Conservation (phyloP, 345 rosid genomes). For the Camelina laxa region DNA sequence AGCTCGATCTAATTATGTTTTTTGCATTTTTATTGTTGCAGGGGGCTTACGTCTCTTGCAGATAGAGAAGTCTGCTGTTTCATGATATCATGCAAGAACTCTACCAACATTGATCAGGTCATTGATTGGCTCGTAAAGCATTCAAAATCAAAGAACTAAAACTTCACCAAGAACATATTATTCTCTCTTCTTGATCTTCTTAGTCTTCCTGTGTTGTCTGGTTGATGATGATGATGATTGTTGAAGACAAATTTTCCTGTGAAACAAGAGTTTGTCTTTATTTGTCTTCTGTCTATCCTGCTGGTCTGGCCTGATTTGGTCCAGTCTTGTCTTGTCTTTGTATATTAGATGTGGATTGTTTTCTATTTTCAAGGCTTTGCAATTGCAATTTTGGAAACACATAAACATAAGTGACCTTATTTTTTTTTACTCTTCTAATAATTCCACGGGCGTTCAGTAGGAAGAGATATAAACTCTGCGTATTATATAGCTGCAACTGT, state of each 20-base stretch:
- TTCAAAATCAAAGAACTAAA: constrained; percentile 67
- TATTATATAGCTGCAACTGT: too few species aligned
- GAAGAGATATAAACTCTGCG: background rate
- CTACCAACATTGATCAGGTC: constrained; percentile 69
- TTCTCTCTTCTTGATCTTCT: constrained; percentile 26
- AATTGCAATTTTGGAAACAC: constrained; percentile 28
- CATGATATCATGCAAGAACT: constrained; percentile 81
- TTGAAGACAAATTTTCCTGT: constrained; percentile 16
- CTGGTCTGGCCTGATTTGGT: constrained; percentile 14
- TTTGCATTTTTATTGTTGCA: constrained; percentile 37
- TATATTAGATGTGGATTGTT: constrained; percentile 34
- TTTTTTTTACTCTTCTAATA: background rate
- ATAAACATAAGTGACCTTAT: background rate
- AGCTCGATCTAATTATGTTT: constrained; percentile 10
- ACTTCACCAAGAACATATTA: constrained; percentile 24
- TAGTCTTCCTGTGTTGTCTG: constrained; percentile 24
- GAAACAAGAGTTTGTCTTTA: constrained; percentile 29
- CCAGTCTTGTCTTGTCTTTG: constrained; percentile 24
- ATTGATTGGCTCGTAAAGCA: constrained; percentile 80
- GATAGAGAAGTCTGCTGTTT: constrained; percentile 72
- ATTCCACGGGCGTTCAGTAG: background rate
- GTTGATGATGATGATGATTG: constrained; percentile 25
- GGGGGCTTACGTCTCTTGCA: constrained; percentile 63
- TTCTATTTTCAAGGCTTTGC: constrained; percentile 22
- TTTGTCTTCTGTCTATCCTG: background rate